Base-by-base conservation (phyloP, 108 stramenopile species). In the Nitzschia palea region DNA sequence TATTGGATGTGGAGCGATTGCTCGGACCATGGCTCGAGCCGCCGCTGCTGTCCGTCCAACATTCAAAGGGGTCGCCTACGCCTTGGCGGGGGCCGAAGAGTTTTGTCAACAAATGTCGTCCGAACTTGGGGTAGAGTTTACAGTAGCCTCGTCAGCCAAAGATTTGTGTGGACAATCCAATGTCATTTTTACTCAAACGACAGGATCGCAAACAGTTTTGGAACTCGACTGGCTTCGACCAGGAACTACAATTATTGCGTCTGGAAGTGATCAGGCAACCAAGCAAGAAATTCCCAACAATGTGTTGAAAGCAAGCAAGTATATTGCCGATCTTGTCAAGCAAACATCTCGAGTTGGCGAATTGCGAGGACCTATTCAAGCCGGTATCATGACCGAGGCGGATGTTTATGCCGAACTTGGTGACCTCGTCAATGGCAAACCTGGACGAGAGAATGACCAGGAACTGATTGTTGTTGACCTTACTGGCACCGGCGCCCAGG, bases 381-480 rank as follows among this genome's bases (percentile, higher is more conserved):
- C 85, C 3, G 95, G 95, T 17, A 77, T 86, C 44, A 95, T 97
- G 94, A 94, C 88, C 28, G 87, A 88, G 70, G 79, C 59, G 27
- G 96, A 97, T 77, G 96, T 97, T 3, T 84, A 97, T 77, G 91
- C 90, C 0, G 96, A 97, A 71, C 72, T 97, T 20, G 96, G 96
- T 27, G 89, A 97, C 54, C 73, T 97, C 53, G 96, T 97, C 28
- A 95, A 93, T 79, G 96, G 96, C 27, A 95, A 95, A 71, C 64
- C 85, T 4, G 96, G 96, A 44, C 59, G 96, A 53, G 92, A 86
- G 71, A 91, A 90, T 32, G 89, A 95, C 50, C 28, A 64, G 15
- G 96, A 97, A 77, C 82, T 97, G 14, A 95, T 97, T 76, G 91
- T 97, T 4, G 96, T 97, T 15, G 96, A 97, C 76, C 78, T 97